Evolutionary conservation across 305 asterid genomes (phyloP).

Genomic region (Fraxinus dipetala): DNA sequence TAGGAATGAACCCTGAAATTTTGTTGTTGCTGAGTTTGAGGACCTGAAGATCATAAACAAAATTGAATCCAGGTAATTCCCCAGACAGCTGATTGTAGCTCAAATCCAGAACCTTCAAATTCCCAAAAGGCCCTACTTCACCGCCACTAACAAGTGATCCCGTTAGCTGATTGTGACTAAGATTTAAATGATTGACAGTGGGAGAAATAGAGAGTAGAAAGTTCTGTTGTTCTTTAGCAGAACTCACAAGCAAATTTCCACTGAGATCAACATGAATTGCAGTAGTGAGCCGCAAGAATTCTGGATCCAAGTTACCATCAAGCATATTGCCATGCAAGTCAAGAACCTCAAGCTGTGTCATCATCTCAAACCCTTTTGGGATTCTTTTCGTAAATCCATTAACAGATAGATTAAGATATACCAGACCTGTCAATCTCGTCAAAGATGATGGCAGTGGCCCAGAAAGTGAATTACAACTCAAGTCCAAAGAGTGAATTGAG

Average conservation of each 20-base stretch:
- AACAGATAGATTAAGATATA: slow-evolving; percentile 65
- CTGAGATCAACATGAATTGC: slow-evolving; percentile 81
- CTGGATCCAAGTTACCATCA: slow-evolving; percentile 66
- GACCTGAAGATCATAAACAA: slow-evolving; percentile 82
- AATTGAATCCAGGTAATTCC: slow-evolving; percentile 79
- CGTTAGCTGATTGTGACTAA: slow-evolving; percentile 63
- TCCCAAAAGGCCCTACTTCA: slow-evolving; percentile 60
- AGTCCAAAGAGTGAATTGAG: slow-evolving; percentile 64
- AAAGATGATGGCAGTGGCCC: slow-evolving; percentile 65
- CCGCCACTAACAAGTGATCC: slow-evolving; percentile 74
- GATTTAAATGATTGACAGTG: slow-evolving; percentile 64
- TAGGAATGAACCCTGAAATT: slow-evolving; percentile 76
- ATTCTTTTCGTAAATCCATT: slow-evolving; percentile 63
- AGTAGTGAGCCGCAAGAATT: slow-evolving; percentile 61
- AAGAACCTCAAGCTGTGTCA: slow-evolving; percentile 65
- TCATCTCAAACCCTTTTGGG: slow-evolving; percentile 74
- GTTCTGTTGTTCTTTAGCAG: slow-evolving; percentile 40
- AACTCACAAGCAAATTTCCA: slow-evolving; percentile 56
- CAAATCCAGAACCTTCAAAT: slow-evolving; percentile 80
- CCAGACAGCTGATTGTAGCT: slow-evolving; percentile 89
- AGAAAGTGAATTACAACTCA: slow-evolving; percentile 70
- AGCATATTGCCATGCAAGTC: slow-evolving; percentile 88
- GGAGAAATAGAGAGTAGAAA: slow-evolving; percentile 60
- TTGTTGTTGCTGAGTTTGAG: slow-evolving; percentile 69
- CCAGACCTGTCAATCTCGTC: slow-evolving; percentile 50